Evolutionary conservation across 1,139 yeast species (phyloP), one percentile per base, ranked within the genome.

Genomic region (Yamadazyma trypodendri): DNA sequence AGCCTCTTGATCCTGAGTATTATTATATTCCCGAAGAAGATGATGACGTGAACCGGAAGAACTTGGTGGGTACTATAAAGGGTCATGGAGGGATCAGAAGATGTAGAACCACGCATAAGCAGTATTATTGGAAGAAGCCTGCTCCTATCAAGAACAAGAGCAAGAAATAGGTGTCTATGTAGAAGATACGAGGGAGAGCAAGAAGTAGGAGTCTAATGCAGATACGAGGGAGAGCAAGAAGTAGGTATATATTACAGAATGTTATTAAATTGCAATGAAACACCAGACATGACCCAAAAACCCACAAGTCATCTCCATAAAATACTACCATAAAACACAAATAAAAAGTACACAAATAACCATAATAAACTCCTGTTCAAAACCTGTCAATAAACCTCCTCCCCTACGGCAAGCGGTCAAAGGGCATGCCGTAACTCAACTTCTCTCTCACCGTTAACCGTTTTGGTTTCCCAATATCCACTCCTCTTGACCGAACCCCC

Each of bases 101-200:
- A 31, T 92, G 97, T 62, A 79, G 98, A 66, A 87, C 84, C 64
- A 86, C 88, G 2, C 97, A 90, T 64, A 92, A 92, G 62, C 97
- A 92, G 56, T 84, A 84, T 56, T 84, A 79, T 62, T 84, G 94
- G 94, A 84, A 83, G 58, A 83, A 78, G 52, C 94, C 94, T 14
- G 74, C 75, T 3, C 71, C 75, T 17, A 67, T 64, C 37, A 71
- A 70, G 56, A 65, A 38, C 13, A 41, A 65, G 43, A 59, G 52
- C n/a, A 44, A 31, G 24, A 38, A 40, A 39, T 32, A 33, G n/a
- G 24, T 31, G 12, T 16, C 14, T 21, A 32, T 16, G 14, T 15
- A 27, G 29, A 15, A 27, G 15, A n/a, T n/a, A n/a, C n/a, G n/a
- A n/a, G n/a, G n/a, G n/a, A n/a, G n/a, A n/a, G n/a, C n/a, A n/a